Evolutionary conservation across 768 basidiomycete genomes (phyloP).

Genomic region (Suillus occidentalis): DNA sequence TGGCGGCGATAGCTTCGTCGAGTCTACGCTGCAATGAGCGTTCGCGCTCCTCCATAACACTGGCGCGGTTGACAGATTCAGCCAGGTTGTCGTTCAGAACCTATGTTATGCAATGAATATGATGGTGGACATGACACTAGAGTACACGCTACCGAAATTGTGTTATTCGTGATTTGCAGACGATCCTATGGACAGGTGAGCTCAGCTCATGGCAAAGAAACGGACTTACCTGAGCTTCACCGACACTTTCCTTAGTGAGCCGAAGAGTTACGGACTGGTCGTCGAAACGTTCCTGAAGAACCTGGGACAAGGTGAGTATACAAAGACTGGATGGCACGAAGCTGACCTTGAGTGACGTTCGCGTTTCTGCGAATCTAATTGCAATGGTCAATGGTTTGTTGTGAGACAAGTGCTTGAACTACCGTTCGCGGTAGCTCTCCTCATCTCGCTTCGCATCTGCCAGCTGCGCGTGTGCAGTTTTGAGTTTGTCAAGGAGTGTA

Average conservation of each 20-base stretch:
- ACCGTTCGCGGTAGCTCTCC: slow-evolving; percentile 27
- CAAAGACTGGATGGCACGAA: background rate
- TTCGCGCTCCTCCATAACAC: slow-evolving; percentile 25
- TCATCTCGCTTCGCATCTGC: slow-evolving; percentile 19
- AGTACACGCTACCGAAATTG: slow-evolving; percentile 17
- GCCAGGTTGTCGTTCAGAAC: slow-evolving; percentile 18
- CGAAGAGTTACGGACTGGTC: slow-evolving; percentile 53
- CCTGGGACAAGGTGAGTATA: slow-evolving; percentile 24
- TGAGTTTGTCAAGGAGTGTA: slow-evolving; percentile 20
- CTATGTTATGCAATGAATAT: slow-evolving; percentile 4
- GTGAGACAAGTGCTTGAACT: slow-evolving; percentile 6
- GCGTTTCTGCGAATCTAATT: slow-evolving; percentile 22
- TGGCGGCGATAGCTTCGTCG: slow-evolving; percentile 13
- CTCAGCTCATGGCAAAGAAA: background rate
- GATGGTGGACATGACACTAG: background rate
- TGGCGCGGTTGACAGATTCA: slow-evolving; percentile 15
- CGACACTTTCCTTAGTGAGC: slow-evolving; percentile 53
- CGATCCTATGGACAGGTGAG: slow-evolving; percentile 20
- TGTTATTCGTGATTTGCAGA: slow-evolving; percentile 20
- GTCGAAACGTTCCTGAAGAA: slow-evolving; percentile 60
- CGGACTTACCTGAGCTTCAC: slow-evolving; percentile 53
- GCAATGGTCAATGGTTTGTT: background rate
- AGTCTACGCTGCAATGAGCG: slow-evolving; percentile 15
- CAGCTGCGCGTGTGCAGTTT: slow-evolving; percentile 13
- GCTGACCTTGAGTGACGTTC: slow-evolving; percentile 25